Percentiles rank a stretch among this genome's conserved stretches.
Evolutionary conservation across 2,329 filamentous ascomycete species (phyloP).

Genomic region (Penicillium griseofulvum): DNA sequence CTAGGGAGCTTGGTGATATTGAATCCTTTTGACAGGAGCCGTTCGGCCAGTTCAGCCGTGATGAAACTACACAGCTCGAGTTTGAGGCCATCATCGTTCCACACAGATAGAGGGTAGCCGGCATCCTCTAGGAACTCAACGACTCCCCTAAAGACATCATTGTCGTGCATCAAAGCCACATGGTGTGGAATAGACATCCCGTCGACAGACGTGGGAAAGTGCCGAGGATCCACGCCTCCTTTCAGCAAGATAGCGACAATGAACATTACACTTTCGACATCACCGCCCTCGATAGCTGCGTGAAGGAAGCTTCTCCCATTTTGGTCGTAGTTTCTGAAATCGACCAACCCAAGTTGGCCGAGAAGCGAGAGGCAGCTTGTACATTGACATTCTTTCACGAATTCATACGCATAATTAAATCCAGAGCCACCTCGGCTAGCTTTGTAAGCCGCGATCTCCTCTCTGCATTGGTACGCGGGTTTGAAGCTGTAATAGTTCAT

Average conservation of each 20-base stretch:
- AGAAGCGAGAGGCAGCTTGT: not conserved
- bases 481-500: not conserved
- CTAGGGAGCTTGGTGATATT: constrained; percentile 3
- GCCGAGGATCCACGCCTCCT: not conserved
- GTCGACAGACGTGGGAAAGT: not conserved
- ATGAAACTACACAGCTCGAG: constrained; percentile 2
- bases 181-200: constrained; percentile 4
- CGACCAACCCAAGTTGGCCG: not conserved
- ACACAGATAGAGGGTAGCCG: not conserved
- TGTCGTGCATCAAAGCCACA: not conserved
- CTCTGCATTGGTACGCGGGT: not conserved
- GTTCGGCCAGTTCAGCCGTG: not conserved
- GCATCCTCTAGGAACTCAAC: not conserved
- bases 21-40: constrained; percentile 1
- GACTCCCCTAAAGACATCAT: not conserved
- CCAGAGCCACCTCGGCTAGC: not conserved
- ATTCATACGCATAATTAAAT: not conserved
- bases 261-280: not conserved
- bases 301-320: not conserved
- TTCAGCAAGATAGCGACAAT: not conserved
- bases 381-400: not conserved
- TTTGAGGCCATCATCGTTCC: constrained; percentile 6
- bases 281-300: not conserved
- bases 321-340: not conserved
- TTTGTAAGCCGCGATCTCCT: not conserved